Base-by-base conservation (phyloP, 306 rosid genomes). In the Vigna trinervia region DNA sequence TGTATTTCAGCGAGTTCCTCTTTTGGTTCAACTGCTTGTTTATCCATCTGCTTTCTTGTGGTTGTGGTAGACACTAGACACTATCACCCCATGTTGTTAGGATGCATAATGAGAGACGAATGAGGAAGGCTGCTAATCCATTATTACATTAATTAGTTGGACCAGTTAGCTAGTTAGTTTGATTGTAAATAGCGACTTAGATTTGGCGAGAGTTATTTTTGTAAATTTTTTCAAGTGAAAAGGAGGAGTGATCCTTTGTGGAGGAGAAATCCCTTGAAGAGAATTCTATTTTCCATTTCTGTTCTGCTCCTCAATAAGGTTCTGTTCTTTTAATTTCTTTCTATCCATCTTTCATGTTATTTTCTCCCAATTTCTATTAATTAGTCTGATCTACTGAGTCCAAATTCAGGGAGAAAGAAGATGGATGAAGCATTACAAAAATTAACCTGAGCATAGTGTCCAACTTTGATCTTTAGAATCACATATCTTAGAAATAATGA, bases 1-100 rank as follows among this genome's bases (percentile, higher is more conserved):
- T 68, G 41, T 23, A 48, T 70, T 46, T 32, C 22, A 3, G 12
- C 14, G 8, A 64, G 53, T 36, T 32, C 10, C 53, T 64, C 45
- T 76, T 39, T 58, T 76, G 71, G 12, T 64, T 19, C 60, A 7
- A 20, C 56, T 51, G 22, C 19, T 66, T 52, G 45, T 65, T 53
- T 53, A 10, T 66, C 30, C 34, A 39, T 30, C 10, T 26, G 39
- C 19, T 59, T 59, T 58, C 15, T 56, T 56, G 61, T 30, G 62
- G 34, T 57, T 57, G 34, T 57, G 7, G 45, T 64, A 19, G 60
- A 54, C 60, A 54, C 30, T 11, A 38, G 74, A 38, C 6, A 45
- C 20, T 61, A 32, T 36, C 61, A 54, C 12, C 28, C 48, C 34
- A 5, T 30, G 34, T 30, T 30, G 34, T 4, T 30, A 30, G 34